These are phyloP conservation scores for Margaritispora aquatica DNA, from an alignment of 495 filamentous ascomycete genomes.

Conservation along the genomic window DNA sequence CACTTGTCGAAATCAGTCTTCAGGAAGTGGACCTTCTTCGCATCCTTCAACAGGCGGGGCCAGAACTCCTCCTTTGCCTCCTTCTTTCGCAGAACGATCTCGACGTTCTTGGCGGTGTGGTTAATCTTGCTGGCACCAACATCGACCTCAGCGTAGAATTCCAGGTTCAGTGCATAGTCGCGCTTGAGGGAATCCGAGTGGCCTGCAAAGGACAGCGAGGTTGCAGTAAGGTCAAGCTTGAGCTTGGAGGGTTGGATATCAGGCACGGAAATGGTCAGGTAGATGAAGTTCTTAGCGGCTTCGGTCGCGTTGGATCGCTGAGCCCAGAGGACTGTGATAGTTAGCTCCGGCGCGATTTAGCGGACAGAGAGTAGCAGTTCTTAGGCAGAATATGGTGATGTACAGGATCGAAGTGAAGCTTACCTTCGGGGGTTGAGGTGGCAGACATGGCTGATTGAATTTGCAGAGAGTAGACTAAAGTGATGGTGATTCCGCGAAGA, in stretches of 20 bases:
- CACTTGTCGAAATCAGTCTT: slow-evolving; percentile 99
- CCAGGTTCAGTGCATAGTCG: slow-evolving; percentile 78
- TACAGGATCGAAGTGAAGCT: slow-evolving; percentile 9
- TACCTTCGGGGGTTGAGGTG: slow-evolving; percentile 31
- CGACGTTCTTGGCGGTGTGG: slow-evolving; percentile 78
- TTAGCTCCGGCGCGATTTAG: background rate
- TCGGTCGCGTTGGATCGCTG: slow-evolving; percentile 86
- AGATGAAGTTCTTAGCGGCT: slow-evolving; percentile 81
- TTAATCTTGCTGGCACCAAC: slow-evolving; percentile 68
- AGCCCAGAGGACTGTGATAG: slow-evolving; percentile 78
- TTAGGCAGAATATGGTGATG: too few relatives aligned
- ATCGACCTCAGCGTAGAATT: slow-evolving; percentile 91
- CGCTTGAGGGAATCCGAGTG: slow-evolving; percentile 71
- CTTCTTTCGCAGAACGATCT: slow-evolving; percentile 94
- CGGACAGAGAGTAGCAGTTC: too few relatives aligned
- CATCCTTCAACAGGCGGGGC: slow-evolving; percentile 87
- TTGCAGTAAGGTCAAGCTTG: slow-evolving; percentile 74
- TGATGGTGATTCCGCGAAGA: background rate
- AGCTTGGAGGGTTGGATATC: slow-evolving; percentile 66
- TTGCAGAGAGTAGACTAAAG: background rate
- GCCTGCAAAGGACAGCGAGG: slow-evolving; percentile 73
- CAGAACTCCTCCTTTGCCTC: slow-evolving; percentile 85
- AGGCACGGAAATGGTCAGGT: slow-evolving; percentile 79
- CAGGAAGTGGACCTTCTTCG: slow-evolving; percentile 86
- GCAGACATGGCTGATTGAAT: slow-evolving; percentile 24